These are phyloP conservation scores for Hylodesmum podocarpum DNA, from an alignment of 306 rosid genomes.

Conservation along the genomic window DNA sequence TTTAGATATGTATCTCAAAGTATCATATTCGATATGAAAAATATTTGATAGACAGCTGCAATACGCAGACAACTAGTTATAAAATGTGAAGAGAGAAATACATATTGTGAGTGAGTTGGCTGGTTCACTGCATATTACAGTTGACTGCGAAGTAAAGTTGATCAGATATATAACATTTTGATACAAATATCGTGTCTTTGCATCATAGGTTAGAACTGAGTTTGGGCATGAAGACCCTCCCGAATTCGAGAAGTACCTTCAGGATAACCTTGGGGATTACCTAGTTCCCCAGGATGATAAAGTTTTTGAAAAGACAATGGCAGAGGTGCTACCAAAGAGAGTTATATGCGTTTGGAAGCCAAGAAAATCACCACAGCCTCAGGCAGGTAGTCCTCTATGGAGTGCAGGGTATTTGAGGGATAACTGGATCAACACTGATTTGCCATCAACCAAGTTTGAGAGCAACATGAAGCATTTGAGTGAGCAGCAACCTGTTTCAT, in stretches of 20 bases:
- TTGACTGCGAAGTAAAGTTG: no score
- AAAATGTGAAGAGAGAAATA: no score
- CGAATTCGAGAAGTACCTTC: conserved; percentile 64
- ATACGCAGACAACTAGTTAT: no score
- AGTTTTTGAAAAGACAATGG: conserved; percentile 61
- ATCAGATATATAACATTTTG: no score
- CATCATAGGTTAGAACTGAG: conserved; percentile 65
- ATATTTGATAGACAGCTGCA: no score
- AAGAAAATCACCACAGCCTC: conserved; percentile 56
- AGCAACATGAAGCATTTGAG: conserved; percentile 72
- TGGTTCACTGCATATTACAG: no score
- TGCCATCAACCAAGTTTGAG: conserved; percentile 88
- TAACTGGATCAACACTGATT: conserved; percentile 84
- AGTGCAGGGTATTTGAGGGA: conserved; percentile 66
- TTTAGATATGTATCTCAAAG: no score
- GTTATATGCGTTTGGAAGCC: conserved; percentile 93
- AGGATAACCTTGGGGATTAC: conserved; percentile 67
- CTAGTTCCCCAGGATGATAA: conserved; percentile 65
- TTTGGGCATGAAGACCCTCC: conserved; percentile 83
- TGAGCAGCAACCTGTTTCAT: conserved; percentile 54
- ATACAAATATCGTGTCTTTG: background rate
- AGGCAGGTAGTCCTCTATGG: conserved; percentile 61
- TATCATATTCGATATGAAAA: no score
- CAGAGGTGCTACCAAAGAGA: conserved; percentile 68
- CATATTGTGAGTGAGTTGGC: no score